Evolutionary conservation across 2,329 filamentous ascomycete species (phyloP), one percentile per base, ranked within the genome.

Genomic region (Neonectria coccinea): DNA sequence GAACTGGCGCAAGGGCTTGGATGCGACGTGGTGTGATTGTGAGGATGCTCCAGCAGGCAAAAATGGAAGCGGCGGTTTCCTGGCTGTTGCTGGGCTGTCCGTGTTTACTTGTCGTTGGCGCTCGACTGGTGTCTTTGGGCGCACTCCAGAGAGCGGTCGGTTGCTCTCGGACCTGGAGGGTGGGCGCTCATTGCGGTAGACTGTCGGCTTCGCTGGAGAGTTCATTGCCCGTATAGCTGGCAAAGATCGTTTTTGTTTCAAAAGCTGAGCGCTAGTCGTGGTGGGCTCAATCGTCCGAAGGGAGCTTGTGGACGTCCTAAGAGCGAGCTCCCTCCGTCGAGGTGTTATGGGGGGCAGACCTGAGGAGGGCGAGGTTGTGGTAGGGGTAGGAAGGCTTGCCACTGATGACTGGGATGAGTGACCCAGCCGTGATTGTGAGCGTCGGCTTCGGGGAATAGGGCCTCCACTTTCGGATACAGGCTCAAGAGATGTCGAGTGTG

Each of bases 381-480:
- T 85, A 20, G 91, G 84, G 59, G 88, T 85, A 59, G 88, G 81
- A 69, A 91, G 81, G 79, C 88, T 88, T 68, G 88, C 85, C 16
- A 90, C 79, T 18, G 91, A 93, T 12, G 90, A 89, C 71, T 93
- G 89, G 16, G 89, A 80, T 11, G 89, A 88, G 76, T 94, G 91
- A 12, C 88, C 88, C 29, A 92, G 76, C 60, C 91, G 86, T 3
- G 91, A 92, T 67, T 88, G 87, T 45, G 91, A 88, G 61, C 88
- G 86, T 68, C 84, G 84, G 16, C 82, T 81, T 65, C 85, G 87
- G 56, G 84, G 81, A 52, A 92, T 86, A 20, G 92, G 88, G 4
- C 90, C 93, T 55, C 94, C 94, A 69, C 90, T 94, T 80, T 98
- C 95, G 42, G 93, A 97, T 6, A 98, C 94, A 22, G 95, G 94